A percentile compares a stretch with the other conserved stretches of the same genome.
Evolutionary conservation across 805 yeast species (phyloP).

Genomic region (Ascoidea asiatica): DNA sequence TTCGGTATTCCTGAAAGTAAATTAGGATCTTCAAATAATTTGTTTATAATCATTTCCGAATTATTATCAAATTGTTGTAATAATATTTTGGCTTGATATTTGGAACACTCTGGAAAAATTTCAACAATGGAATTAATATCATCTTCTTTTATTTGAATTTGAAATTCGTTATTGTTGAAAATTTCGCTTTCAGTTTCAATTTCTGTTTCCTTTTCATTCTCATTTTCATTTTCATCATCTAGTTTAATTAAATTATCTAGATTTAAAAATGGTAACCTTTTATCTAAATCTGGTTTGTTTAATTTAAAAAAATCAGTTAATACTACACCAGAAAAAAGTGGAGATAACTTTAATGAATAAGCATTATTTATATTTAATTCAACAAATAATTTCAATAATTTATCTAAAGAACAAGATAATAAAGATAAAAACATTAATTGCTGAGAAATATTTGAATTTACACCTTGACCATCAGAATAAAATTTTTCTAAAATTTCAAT

Average conservation of each 20-base stretch:
- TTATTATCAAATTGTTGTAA: slow-evolving; percentile 33
- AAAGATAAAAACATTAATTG: slow-evolving; percentile 40
- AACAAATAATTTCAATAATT: slow-evolving; percentile 27
- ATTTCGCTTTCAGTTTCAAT: slow-evolving; percentile 6
- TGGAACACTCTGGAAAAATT: slow-evolving; percentile 52
- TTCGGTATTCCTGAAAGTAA: slow-evolving; percentile 19
- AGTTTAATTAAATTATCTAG: neutral
- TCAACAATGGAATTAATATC: slow-evolving; percentile 32
- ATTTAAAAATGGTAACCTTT: slow-evolving; percentile 34
- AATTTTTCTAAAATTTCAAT: slow-evolving; percentile 41
- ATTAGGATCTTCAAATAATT: slow-evolving; percentile 50
- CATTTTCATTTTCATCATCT: neutral
- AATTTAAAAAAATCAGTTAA: slow-evolving; percentile 32
- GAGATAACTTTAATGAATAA: slow-evolving; percentile 30
- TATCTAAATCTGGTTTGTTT: slow-evolving; percentile 36
- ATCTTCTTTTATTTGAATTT: slow-evolving; percentile 13
- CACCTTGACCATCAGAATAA: slow-evolving; percentile 43
- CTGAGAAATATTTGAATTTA: slow-evolving; percentile 30
- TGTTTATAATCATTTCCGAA: slow-evolving; percentile 44
- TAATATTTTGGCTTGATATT: slow-evolving; percentile 32
- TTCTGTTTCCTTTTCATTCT: slow-evolving; percentile 1
- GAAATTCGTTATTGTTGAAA: too few relatives aligned
- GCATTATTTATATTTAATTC: slow-evolving; percentile 31
- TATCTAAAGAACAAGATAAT: slow-evolving; percentile 29
- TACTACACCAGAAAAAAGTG: slow-evolving; percentile 41